Evolutionary conservation across 2,329 filamentous ascomycete species (phyloP).

Genomic region (Delphinella strobiligena): DNA sequence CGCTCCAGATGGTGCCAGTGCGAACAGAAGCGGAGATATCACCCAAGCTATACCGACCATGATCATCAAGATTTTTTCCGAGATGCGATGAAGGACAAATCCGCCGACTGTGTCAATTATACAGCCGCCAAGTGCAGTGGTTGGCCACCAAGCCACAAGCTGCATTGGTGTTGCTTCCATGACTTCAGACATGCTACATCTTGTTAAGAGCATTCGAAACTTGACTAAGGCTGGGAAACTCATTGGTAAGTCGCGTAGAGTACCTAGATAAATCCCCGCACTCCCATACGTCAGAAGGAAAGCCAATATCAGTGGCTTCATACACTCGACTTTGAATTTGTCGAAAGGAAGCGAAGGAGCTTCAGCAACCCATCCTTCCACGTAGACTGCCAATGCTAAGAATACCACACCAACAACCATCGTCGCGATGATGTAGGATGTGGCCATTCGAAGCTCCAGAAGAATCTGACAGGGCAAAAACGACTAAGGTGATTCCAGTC

Average conservation of each 20-base stretch:
- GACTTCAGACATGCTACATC: conserved; percentile 44
- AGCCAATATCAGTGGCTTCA: conserved; percentile 49
- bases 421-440: conserved; percentile 57
- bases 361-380: conserved; percentile 58
- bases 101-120: conserved; percentile 52
- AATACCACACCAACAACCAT: conserved; percentile 51
- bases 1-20: conserved; percentile 44
- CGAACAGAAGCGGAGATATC: conserved; percentile 49
- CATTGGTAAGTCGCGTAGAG: conserved; percentile 60
- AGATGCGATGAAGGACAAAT: conserved; percentile 53
- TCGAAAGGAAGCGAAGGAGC: conserved; percentile 59
- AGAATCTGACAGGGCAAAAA: conserved; percentile 65
- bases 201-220: conserved; percentile 2
- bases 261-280: conserved; percentile 54
- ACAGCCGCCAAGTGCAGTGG: conserved; percentile 56
- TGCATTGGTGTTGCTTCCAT: conserved; percentile 48
- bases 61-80: conserved; percentile 50
- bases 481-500: conserved; percentile 53
- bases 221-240: conserved; percentile 17
- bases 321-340: conserved; percentile 57
- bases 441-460: conserved; percentile 55
- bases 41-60: conserved; percentile 51
- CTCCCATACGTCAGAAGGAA: conserved; percentile 58
- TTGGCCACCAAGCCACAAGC: conserved; percentile 56
- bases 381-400: conserved; percentile 50